Percentiles rank a stretch among this genome's conserved stretches.
Evolutionary conservation across 139 green algal species (phyloP).

Genomic region (Limnomonas spitsbergensis): DNA sequence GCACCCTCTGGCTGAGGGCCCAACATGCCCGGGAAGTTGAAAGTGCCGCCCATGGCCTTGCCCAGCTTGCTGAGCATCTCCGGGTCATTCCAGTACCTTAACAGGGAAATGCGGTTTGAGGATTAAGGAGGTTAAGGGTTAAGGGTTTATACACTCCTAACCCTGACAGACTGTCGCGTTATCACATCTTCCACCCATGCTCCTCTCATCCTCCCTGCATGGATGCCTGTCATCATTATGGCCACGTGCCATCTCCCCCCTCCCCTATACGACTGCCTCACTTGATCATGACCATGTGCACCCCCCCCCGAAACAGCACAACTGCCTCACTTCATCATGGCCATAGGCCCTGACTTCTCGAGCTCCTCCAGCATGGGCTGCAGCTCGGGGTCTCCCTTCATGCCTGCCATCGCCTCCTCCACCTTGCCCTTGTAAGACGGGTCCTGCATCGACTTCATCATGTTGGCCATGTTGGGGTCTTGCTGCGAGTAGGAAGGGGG

Average conservation of each 20-base stretch:
- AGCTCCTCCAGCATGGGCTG: conserved; percentile 90
- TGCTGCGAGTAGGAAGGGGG: no score
- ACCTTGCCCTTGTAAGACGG: conserved; percentile 56
- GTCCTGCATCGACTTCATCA: conserved; percentile 74
- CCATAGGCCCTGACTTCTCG: conserved; percentile 81
- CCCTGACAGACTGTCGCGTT: no score
- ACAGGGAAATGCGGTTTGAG: no score
- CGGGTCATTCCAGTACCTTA: conserved; percentile 92
- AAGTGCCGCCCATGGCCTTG: conserved; percentile 67
- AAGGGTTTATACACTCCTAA: no score
- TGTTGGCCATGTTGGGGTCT: conserved; percentile 66
- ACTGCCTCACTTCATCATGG: conserved; percentile 99
- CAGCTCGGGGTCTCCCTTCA: conserved; percentile 94
- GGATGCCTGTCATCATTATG: no score
- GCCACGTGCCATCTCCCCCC: no score
- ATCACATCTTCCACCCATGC: no score
- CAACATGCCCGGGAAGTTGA: conserved; percentile 32
- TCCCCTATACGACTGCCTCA: no score
- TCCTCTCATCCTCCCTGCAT: no score
- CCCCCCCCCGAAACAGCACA: no score
- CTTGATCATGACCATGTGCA: no score
- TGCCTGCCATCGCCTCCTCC: conserved; percentile 60
- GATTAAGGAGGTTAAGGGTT: no score
- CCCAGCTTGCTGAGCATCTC: conserved; percentile 89
- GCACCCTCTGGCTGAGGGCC: conserved; percentile 26